Base-by-base conservation (phyloP, 2,329 filamentous ascomycete species). In the Epicoccum nigrum region DNA sequence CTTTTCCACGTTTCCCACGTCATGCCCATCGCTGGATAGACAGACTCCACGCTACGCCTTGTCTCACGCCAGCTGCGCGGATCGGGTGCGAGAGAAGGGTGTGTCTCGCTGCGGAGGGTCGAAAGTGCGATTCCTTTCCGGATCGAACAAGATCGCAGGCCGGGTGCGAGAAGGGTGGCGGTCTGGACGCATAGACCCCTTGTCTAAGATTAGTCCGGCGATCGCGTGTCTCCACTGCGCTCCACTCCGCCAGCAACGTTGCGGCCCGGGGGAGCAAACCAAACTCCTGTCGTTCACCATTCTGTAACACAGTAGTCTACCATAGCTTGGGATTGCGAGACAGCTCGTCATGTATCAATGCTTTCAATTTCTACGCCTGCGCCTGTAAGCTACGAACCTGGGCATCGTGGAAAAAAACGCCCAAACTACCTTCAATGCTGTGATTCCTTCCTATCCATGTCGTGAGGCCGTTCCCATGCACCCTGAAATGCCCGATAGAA, bases 391-490 rank as follows among this genome's bases (percentile, higher is more conserved):
- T 45, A 51, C 32, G 20, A n/a, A 28, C 27, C n/a, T 25, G 9
- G 9, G 20, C 8, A 16, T 19, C 35, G 41, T 25, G 23, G 16
- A 16, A 11, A 21, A 30, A 33, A 25, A 44, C 44, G 33, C 47
- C 50, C 17, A 30, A 34, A 48, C 50, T 44, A 31, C 50, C 50
- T 20, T 15, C 39, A 39, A 53, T 53, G 50, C 50, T n/a, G 30
- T 48, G 28, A 41, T 31, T 31, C 23, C 34, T 17, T 32, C 11
- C 32, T 30, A 8, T 45, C 38, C 31, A 42, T 51, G 32, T 51
- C 42, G 27, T 51, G 21, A 51, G 49, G 43, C 49, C 49, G 49
- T 51, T 38, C 46, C 32, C 32, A 46, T 51, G 42, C 49, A 51
- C 37, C 45, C 37, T 41, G 38, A 51, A 51, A 51, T 51, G 49